These are phyloP conservation scores for Helianthus tuberosus DNA, from an alignment of 129 eudicot genomes.

Conservation along the genomic window DNA sequence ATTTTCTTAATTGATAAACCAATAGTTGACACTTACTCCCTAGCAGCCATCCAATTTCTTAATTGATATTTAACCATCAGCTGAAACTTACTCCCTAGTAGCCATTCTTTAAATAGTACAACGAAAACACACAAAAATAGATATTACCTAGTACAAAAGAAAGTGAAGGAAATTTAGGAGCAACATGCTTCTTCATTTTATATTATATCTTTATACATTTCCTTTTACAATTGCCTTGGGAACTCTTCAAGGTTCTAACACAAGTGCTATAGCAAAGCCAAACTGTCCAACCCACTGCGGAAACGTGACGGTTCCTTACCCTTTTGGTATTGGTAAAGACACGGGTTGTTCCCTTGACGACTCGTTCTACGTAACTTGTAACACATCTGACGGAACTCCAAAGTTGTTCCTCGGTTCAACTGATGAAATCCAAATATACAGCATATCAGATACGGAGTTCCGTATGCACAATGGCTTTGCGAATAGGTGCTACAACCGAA, in stretches of 20 bases:
- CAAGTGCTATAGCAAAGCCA: slow-evolving; percentile 17
- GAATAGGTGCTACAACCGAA: too few species aligned
- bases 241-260: background rate
- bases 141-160: background rate
- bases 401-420: background rate
- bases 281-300: slow-evolving; percentile 32
- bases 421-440: background rate
- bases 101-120: too few species aligned
- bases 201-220: background rate
- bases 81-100: too few species aligned
- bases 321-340: slow-evolving; percentile 36
- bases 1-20: too few species aligned
- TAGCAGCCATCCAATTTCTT: too few species aligned
- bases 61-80: too few species aligned
- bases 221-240: background rate
- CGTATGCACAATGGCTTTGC: background rate
- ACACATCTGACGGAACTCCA: slow-evolving; percentile 26
- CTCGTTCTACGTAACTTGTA: slow-evolving; percentile 28
- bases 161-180: background rate
- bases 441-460: background rate
- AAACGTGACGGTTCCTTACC: slow-evolving; percentile 29
- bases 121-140: too few species aligned
- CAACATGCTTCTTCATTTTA: slow-evolving; percentile 23
- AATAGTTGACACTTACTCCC: too few species aligned
- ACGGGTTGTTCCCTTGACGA: slow-evolving; percentile 26